phyloP scores from a whole-genome alignment of 1,284 basidiomycete species.

The Schizopora paradoxa region DNA sequence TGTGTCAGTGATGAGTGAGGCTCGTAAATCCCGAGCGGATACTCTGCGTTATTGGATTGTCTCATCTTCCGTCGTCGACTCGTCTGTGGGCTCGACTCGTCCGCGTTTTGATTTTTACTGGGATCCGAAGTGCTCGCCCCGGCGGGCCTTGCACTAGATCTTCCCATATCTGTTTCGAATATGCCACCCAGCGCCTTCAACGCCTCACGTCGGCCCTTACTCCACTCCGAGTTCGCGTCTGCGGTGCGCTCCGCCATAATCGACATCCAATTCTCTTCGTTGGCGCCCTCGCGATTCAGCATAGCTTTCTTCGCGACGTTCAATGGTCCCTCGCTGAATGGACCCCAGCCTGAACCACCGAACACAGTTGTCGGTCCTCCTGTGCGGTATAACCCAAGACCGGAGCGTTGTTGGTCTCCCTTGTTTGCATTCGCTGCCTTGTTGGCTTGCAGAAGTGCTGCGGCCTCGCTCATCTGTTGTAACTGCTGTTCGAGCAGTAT shows the following conservation, averaged over 20 bases:
- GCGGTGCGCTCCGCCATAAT: slow-evolving; percentile 62
- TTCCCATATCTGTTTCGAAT: slow-evolving; percentile 28
- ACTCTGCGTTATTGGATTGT: slow-evolving; percentile 32
- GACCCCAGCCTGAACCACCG: slow-evolving; percentile 74
- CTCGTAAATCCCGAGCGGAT: slow-evolving; percentile 64
- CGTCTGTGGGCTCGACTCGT: slow-evolving; percentile 23
- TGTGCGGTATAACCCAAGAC: slow-evolving; percentile 66
- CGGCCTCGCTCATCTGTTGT: slow-evolving; percentile 39
- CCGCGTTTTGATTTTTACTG: slow-evolving; percentile 17
- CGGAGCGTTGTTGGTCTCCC: slow-evolving; percentile 34
- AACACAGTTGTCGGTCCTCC: slow-evolving; percentile 88
- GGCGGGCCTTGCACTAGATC: slow-evolving; percentile 18
- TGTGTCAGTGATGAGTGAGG: slow-evolving; percentile 64
- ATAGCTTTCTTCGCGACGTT: slow-evolving; percentile 74
- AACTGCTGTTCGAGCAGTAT: slow-evolving; percentile 69
- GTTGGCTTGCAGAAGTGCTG: slow-evolving; percentile 35
- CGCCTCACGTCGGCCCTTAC: slow-evolving; percentile 53
- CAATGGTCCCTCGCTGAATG: slow-evolving; percentile 77
- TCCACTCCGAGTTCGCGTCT: slow-evolving; percentile 61
- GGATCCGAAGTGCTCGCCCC: too few species aligned
- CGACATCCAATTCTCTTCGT: slow-evolving; percentile 86
- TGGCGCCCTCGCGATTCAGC: slow-evolving; percentile 66
- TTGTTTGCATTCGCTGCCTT: slow-evolving; percentile 36
- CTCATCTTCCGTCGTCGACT: slow-evolving; percentile 28
- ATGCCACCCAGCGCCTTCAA: slow-evolving; percentile 43